Evolutionary conservation across 352 stramenopile genomes (phyloP).

Genomic region (Pythium coloratum): DNA sequence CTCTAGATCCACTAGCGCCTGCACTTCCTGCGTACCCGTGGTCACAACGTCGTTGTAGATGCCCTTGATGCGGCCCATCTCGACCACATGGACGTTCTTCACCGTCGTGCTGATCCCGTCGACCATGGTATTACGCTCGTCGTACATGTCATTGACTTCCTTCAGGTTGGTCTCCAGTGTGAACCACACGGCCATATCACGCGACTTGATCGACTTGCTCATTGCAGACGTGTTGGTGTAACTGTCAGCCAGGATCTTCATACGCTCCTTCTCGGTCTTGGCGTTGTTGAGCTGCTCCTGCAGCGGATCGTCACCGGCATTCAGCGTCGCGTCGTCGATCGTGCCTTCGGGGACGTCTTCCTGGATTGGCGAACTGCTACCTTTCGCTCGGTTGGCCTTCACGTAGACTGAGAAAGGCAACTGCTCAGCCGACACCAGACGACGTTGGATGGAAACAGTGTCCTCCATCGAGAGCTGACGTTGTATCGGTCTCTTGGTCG

Average conservation of each 20-base stretch:
- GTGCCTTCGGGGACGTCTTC: too few relatives aligned
- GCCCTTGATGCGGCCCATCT: slow-evolving; percentile 7
- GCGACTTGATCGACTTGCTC: slow-evolving; percentile 20
- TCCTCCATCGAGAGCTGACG: too few relatives aligned
- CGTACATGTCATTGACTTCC: slow-evolving; percentile 14
- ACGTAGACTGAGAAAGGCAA: too few relatives aligned
- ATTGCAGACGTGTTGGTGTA: slow-evolving; percentile 12
- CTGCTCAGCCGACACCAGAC: too few relatives aligned
- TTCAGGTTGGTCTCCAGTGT: slow-evolving; percentile 13
- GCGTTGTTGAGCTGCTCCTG: slow-evolving; percentile 11
- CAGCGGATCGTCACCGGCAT: slow-evolving; percentile 1
- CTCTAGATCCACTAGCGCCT: slow-evolving; percentile 3
- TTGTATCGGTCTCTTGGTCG: too few relatives aligned
- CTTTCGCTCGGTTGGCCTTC: too few relatives aligned
- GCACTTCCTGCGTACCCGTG: slow-evolving; percentile 9
- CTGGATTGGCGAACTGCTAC: too few relatives aligned
- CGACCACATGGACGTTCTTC: slow-evolving; percentile 9
- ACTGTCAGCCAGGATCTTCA: slow-evolving; percentile 6
- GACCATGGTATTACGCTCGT: slow-evolving; percentile 10
- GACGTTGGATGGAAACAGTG: too few relatives aligned
- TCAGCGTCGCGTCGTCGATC: too few relatives aligned
- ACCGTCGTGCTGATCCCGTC: slow-evolving; percentile 8
- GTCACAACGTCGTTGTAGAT: slow-evolving; percentile 11
- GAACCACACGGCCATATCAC: slow-evolving; percentile 14
- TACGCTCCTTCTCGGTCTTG: slow-evolving; percentile 7